Conservation (phyloP, 2,329 filamentous ascomycete genomes). For the Ceratocystis albifundus region DNA sequence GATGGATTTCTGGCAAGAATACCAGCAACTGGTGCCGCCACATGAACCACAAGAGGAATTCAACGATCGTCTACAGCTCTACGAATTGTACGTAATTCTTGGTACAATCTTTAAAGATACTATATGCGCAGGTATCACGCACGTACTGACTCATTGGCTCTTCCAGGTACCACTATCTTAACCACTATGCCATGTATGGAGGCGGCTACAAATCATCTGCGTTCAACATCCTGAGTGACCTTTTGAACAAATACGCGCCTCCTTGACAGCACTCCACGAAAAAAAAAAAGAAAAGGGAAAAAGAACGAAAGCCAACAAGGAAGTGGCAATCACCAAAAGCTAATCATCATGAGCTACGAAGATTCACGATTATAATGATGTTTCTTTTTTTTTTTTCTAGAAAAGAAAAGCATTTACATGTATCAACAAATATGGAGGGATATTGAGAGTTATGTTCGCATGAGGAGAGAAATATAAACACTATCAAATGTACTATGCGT, state of each 20-base stretch:
- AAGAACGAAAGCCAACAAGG: neutral
- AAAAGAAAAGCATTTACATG: slow-evolving; percentile 1
- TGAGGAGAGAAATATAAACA: too few relatives aligned
- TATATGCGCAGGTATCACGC: neutral
- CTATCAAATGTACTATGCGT: too few relatives aligned
- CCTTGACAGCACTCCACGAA: slow-evolving; percentile 7
- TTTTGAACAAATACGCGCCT: slow-evolving; percentile 60
- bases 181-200: slow-evolving; percentile 78
- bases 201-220: slow-evolving; percentile 66
- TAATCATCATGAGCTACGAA: slow-evolving; percentile 16
- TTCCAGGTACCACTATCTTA: slow-evolving; percentile 71
- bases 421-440: neutral
- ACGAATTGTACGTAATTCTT: slow-evolving; percentile 58
- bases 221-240: slow-evolving; percentile 63
- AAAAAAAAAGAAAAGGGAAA: neutral
- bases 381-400: neutral
- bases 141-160: slow-evolving; percentile 24
- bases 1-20: slow-evolving; percentile 59
- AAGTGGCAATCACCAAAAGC: slow-evolving; percentile 1
- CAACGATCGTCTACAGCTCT: slow-evolving; percentile 68
- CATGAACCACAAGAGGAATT: slow-evolving; percentile 72
- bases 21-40: slow-evolving; percentile 62
- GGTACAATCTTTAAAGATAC: neutral
- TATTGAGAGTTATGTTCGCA: neutral
- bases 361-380: slow-evolving; percentile 14